Conservation (phyloP, 495 filamentous ascomycete species). For the Bacidia rubella region DNA sequence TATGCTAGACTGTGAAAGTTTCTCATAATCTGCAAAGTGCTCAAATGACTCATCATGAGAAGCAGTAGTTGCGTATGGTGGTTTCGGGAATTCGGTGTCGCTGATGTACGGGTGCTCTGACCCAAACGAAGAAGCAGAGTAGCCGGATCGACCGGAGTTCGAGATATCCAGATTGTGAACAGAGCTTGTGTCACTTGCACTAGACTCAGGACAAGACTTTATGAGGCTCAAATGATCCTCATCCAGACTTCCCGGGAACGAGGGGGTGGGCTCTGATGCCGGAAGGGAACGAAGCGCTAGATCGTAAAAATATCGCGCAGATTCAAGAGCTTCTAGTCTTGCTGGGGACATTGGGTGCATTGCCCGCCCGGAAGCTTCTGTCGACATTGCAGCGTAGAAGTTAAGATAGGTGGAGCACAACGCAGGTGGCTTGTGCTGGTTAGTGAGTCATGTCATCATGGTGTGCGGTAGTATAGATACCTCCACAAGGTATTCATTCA, state of each 20-base stretch:
- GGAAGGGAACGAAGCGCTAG: slow-evolving; percentile 8
- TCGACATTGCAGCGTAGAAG: slow-evolving; percentile 34
- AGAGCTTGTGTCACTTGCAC: neutral
- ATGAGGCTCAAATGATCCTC: neutral
- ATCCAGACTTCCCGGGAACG: neutral
- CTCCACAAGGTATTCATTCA: slow-evolving; percentile 3
- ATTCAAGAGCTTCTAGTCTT: slow-evolving; percentile 26
- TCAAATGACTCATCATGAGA: neutral
- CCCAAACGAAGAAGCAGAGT: neutral
- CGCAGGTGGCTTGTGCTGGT: slow-evolving; percentile 12
- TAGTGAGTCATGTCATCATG: neutral
- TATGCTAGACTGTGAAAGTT: neutral
- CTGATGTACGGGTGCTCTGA: neutral
- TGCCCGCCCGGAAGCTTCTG: slow-evolving; percentile 29
- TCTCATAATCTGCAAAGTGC: neutral
- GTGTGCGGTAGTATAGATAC: neutral
- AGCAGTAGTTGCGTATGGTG: neutral
- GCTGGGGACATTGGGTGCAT: slow-evolving; percentile 30
- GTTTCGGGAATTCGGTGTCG: slow-evolving; percentile 1
- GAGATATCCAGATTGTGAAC: neutral
- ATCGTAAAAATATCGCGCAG: slow-evolving; percentile 21
- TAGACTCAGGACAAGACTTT: neutral
- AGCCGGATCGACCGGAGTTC: neutral
- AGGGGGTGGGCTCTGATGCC: neutral
- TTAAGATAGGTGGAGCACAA: slow-evolving; percentile 29